Base-by-base conservation (phyloP, 257 asterid species). In the Anisodus tanguticus region DNA sequence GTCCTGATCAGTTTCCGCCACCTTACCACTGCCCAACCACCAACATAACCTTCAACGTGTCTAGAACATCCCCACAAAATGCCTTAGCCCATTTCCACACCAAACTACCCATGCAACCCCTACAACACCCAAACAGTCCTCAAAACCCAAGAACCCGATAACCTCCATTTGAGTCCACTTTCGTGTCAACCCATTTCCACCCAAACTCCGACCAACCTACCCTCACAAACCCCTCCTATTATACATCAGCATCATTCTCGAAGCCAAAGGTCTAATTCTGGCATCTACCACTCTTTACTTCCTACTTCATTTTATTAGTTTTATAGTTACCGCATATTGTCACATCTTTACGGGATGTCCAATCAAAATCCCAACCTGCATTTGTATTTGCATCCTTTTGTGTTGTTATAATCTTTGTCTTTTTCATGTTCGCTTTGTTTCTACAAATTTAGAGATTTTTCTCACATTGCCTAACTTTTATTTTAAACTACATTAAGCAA, bases 371-470 rank as follows among this genome's bases (percentile, higher is more conserved):
- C 26, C 26, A 58, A 26, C n/a, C 13, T 9, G 11, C n/a, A 69
- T 41, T 69, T 69, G 35, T 17, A 69, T 39, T 41, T 69, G 26
- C 77, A 41, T 69, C 54, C 54, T 26, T 41, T 69, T n/a, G 31
- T 2, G 78, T 6, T 68, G 26, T 41, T 69, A 16, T 16, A 69
- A 69, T 41, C 31, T 69, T 41, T 68, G 9, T 41, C 53, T 41
- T 45, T 69, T 41, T 69, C 53, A 41, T 69, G 78, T 43, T 45
- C 17, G 9, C n/a, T 49, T 71, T 71, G 79, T 71, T 71, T 71
- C 58, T 17, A 43, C 15, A n/a, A 71, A 5, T 43, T 43, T 5
- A 71, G 37, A 45, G 17, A 71, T 45, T 45, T 69, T 71, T 71
- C 26, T 71, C 16, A 43, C 79, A 45, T n/a, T 71, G 37, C 9